phyloP scores from a whole-genome alignment of 352 stramenopile species.

The Phytophthora parvispora region DNA sequence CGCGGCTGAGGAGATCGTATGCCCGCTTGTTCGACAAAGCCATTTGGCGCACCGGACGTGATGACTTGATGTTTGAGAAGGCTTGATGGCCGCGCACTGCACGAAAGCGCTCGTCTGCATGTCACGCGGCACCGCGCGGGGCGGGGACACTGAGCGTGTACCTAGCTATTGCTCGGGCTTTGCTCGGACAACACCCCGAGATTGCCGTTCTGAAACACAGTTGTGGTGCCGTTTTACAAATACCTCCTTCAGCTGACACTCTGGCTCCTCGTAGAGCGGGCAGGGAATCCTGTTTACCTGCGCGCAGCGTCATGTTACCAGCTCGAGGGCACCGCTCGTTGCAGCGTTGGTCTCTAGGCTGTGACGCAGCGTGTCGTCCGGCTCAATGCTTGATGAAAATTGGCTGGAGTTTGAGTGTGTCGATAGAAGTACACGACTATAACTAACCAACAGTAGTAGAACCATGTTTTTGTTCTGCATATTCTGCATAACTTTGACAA shows the following conservation, averaged over 20 bases:
- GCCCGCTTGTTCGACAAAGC: neutral
- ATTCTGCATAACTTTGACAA: too few species aligned
- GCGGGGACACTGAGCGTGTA: neutral
- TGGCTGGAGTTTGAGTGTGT: too few species aligned
- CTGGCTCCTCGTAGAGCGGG: slow-evolving; percentile 1
- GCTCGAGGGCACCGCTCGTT: too few species aligned
- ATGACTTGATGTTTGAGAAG: slow-evolving; percentile 1
- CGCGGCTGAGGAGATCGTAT: neutral
- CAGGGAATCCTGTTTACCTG: neutral
- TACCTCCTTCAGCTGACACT: neutral
- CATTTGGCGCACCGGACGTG: neutral
- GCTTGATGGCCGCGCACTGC: neutral
- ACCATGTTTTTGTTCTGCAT: too few species aligned
- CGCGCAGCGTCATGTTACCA: neutral
- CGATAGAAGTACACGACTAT: too few species aligned
- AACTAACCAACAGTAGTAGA: too few species aligned
- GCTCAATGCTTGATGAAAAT: neutral
- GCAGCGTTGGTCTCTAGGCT: too few species aligned
- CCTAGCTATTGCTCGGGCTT: neutral
- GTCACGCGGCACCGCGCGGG: neutral
- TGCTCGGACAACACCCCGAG: neutral
- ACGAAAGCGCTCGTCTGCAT: neutral
- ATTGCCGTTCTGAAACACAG: neutral
- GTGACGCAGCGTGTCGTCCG: neutral
- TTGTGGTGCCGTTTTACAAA: neutral